These are phyloP conservation scores for Acidiella bohemica DNA, from an alignment of 495 filamentous ascomycete species.

Conservation along the genomic window DNA sequence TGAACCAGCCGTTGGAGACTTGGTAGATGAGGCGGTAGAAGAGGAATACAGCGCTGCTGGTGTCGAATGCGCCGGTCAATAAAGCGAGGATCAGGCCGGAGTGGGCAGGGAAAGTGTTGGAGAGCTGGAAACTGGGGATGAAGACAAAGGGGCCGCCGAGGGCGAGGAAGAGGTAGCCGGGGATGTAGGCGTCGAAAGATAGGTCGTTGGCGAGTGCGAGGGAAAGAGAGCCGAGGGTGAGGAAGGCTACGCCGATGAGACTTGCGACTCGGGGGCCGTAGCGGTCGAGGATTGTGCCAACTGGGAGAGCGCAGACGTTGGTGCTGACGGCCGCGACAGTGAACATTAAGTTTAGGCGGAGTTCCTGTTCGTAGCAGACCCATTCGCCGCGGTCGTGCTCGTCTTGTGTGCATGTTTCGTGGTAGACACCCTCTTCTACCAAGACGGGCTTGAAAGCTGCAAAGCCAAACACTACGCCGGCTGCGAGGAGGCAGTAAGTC, in stretches of 20 bases:
- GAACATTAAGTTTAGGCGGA: constrained; percentile 87
- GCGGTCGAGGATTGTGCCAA: constrained; percentile 73
- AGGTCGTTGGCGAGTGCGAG: constrained; percentile 56
- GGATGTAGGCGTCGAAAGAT: constrained; percentile 59
- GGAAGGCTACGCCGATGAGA: constrained; percentile 53
- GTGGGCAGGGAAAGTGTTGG: constrained; percentile 74
- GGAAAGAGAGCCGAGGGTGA: constrained; percentile 53
- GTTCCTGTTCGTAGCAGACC: constrained; percentile 60
- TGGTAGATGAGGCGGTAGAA: constrained; percentile 69
- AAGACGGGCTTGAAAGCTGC: constrained; percentile 74
- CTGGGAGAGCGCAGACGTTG: constrained; percentile 66
- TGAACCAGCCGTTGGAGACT: constrained; percentile 44
- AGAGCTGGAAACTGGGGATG: constrained; percentile 85
- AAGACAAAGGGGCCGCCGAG: constrained; percentile 83
- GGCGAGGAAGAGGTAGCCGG: constrained; percentile 69
- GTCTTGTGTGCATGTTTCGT: constrained; percentile 43
- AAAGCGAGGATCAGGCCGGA: constrained; percentile 76
- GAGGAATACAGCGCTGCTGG: constrained; percentile 76
- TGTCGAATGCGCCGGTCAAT: constrained; percentile 81
- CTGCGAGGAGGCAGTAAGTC: constrained; percentile 68
- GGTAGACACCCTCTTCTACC: constrained; percentile 62
- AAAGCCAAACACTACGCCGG: constrained; percentile 71
- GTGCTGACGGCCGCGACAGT: constrained; percentile 81
- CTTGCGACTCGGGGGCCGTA: constrained; percentile 70
- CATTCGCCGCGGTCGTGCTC: constrained; percentile 47